Conservation (phyloP, 768 basidiomycete species). For the Russula brevipes region DNA sequence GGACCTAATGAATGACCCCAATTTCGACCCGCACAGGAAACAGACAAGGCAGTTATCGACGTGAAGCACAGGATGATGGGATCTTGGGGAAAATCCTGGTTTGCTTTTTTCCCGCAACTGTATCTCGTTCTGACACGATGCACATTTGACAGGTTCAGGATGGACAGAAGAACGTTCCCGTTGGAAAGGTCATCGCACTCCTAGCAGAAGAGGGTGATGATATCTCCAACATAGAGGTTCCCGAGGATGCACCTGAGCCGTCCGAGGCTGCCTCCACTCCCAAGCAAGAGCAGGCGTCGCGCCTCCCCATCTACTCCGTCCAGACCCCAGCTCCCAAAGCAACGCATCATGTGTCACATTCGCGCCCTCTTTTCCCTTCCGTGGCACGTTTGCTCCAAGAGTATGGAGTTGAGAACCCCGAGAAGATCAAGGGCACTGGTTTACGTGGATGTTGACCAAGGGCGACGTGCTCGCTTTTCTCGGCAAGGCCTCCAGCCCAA, state of each 20-base stretch:
- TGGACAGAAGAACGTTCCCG: slow-evolving; percentile 77
- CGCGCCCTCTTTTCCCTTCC: slow-evolving; percentile 82
- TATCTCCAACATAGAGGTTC: slow-evolving; percentile 73
- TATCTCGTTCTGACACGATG: neutral
- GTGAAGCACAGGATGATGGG: slow-evolving; percentile 99
- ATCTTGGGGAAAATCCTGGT: slow-evolving; percentile 91
- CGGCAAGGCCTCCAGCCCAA: slow-evolving; percentile 74
- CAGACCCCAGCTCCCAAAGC: slow-evolving; percentile 28
- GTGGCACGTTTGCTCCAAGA: slow-evolving; percentile 77
- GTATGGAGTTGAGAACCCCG: slow-evolving; percentile 50
- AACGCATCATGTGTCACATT: slow-evolving; percentile 42
- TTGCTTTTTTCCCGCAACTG: slow-evolving; percentile 30
- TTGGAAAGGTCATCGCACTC: slow-evolving; percentile 87
- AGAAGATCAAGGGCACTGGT: slow-evolving; percentile 81
- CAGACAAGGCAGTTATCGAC: slow-evolving; percentile 94
- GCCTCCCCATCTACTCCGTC: slow-evolving; percentile 30
- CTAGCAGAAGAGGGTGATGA: slow-evolving; percentile 96
- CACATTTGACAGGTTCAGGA: slow-evolving; percentile 50
- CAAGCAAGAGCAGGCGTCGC: slow-evolving; percentile 29
- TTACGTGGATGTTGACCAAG: slow-evolving; percentile 89
- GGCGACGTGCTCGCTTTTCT: slow-evolving; percentile 87
- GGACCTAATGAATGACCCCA: neutral
- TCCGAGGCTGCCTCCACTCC: slow-evolving; percentile 10
- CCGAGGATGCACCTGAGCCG: slow-evolving; percentile 37
- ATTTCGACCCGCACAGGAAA: slow-evolving; percentile 54